phyloP scores from a whole-genome alignment of 2,329 filamentous ascomycete genomes.

The Neoascochyta sp. region DNA sequence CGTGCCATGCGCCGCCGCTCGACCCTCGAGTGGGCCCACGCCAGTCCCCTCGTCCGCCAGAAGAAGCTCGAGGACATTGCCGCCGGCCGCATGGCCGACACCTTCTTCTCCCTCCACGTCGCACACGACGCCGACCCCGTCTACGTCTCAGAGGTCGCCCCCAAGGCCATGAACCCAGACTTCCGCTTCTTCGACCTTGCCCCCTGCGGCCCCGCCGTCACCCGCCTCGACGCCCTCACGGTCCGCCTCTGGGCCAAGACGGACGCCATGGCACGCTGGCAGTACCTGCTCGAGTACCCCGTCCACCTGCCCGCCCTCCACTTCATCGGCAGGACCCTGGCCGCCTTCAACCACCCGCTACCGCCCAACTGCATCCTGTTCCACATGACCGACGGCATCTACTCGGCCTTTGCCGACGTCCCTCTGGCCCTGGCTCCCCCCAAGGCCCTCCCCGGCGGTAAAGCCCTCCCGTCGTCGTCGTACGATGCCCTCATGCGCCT shows the following conservation, averaged over 20 bases:
- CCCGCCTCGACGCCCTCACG: constrained; percentile 61
- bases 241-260: constrained; percentile 71
- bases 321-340: constrained; percentile 65
- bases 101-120: constrained; percentile 82
- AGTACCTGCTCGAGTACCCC: constrained; percentile 68
- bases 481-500: constrained; percentile 87
- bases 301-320: constrained; percentile 70
- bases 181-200: constrained; percentile 81
- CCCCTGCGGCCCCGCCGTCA: constrained; percentile 58
- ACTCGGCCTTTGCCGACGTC: constrained; percentile 69
- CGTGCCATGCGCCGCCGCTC: constrained; percentile 51
- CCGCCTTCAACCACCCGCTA: constrained; percentile 64
- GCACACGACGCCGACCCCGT: constrained; percentile 63
- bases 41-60: constrained; percentile 61
- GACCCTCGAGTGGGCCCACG: constrained; percentile 61
- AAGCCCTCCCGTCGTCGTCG: constrained; percentile 65
- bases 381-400: constrained; percentile 81
- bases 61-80: constrained; percentile 71
- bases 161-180: constrained; percentile 83
- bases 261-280: constrained; percentile 51
- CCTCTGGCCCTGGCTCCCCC: constrained; percentile 46
- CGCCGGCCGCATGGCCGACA: constrained; percentile 71
- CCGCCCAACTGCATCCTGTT: constrained; percentile 81
- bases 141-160: constrained; percentile 82
- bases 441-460: constrained; percentile 43